A percentile compares a stretch with the other conserved stretches of the same genome.
Conservation (phyloP, 306 rosid species). For the Senna siamea region DNA sequence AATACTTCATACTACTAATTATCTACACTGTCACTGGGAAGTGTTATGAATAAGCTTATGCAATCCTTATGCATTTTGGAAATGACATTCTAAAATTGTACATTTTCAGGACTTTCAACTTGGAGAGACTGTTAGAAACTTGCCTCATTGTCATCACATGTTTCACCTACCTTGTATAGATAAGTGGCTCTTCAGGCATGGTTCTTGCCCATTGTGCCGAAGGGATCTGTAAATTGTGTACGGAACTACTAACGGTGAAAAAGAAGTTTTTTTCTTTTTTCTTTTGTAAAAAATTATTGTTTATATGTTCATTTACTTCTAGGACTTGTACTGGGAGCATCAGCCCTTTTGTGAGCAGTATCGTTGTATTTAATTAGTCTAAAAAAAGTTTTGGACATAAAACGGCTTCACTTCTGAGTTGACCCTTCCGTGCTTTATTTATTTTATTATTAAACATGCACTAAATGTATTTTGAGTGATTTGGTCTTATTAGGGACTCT, state of each 20-base stretch:
- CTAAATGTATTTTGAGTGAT: too few relatives aligned
- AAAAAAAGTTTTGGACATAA: neutral
- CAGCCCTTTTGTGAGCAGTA: neutral
- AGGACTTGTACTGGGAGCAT: slow-evolving; percentile 36
- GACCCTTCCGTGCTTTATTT: too few relatives aligned
- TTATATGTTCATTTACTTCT: slow-evolving; percentile 49
- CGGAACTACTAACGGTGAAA: slow-evolving; percentile 6
- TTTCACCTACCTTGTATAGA: slow-evolving; percentile 98
- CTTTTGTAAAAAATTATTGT: slow-evolving; percentile 43
- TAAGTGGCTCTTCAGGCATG: slow-evolving; percentile 94
- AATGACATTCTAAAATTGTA: slow-evolving; percentile 34
- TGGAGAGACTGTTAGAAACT: slow-evolving; percentile 93
- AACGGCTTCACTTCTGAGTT: too few relatives aligned
- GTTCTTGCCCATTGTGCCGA: slow-evolving; percentile 98
- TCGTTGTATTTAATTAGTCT: neutral
- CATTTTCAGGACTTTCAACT: slow-evolving; percentile 79
- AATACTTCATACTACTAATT: neutral
- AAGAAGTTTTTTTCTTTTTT: slow-evolving; percentile 11
- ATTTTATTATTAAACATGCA: too few relatives aligned
- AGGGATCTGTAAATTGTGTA: slow-evolving; percentile 75
- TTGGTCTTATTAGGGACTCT: too few relatives aligned
- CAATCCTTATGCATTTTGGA: slow-evolving; percentile 20
- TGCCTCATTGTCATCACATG: slow-evolving; percentile 97
- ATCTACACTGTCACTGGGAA: too few relatives aligned
- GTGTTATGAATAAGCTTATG: neutral